Conservation (phyloP, 352 stramenopile species). For the Poterioochromonas sp. region DNA sequence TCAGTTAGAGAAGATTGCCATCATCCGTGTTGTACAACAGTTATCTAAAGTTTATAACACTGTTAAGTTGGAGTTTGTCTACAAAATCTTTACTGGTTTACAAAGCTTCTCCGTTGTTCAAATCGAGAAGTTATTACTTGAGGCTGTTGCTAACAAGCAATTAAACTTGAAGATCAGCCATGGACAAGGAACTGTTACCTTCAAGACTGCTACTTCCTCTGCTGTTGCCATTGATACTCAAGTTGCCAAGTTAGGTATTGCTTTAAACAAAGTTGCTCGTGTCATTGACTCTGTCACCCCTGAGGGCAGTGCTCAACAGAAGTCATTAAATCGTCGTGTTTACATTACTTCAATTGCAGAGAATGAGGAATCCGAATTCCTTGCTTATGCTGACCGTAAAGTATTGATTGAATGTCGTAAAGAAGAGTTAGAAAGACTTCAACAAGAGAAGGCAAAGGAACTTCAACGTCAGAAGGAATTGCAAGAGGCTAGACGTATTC, state of each 20-base stretch:
- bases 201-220: constrained; percentile 33
- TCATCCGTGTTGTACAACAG: constrained; percentile 57
- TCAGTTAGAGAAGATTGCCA: constrained; percentile 49
- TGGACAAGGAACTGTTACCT: constrained; percentile 2
- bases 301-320: background rate
- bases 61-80: constrained; percentile 55
- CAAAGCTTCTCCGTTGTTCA: constrained; percentile 51
- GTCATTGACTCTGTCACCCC: constrained; percentile 35
- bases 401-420: constrained; percentile 91
- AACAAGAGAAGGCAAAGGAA: constrained; percentile 60
- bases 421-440: constrained; percentile 83
- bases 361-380: constrained; percentile 52
- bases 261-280: constrained; percentile 64
- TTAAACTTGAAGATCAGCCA: constrained; percentile 45
- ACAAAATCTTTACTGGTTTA: constrained; percentile 50
- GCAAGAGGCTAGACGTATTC: background rate
- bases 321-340: constrained; percentile 51
- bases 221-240: constrained; percentile 57
- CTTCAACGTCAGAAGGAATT: constrained; percentile 39
- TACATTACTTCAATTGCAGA: constrained; percentile 53
- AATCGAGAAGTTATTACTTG: constrained; percentile 61
- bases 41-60: constrained; percentile 54
- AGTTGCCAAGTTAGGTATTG: constrained; percentile 67
- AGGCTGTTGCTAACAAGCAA: constrained; percentile 43
- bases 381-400: constrained; percentile 73